Conservation (phyloP, 1,139 yeast species). For the Blastobotrys aristatus region DNA sequence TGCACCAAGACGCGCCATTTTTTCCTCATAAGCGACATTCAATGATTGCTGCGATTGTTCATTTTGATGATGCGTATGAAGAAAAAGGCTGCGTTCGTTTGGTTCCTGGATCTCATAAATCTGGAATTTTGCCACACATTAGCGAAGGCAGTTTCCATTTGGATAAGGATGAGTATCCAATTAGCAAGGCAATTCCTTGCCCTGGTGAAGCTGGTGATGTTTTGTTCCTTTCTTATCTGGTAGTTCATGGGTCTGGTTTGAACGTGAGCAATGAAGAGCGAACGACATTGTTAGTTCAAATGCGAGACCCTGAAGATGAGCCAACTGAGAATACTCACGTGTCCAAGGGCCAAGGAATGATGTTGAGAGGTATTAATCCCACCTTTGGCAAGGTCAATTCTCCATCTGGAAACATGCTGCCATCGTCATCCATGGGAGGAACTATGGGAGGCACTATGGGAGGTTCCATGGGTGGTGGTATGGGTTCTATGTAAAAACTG, state of each 20-base stretch:
- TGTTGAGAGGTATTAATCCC: slow-evolving; percentile 1
- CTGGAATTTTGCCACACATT: background rate
- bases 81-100: slow-evolving; percentile 1
- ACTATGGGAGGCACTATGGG: background rate
- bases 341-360: slow-evolving; percentile 2
- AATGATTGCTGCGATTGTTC: slow-evolving; percentile 3
- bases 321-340: background rate
- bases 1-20: slow-evolving; percentile 6
- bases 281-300: slow-evolving; percentile 1
- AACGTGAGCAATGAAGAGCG: slow-evolving; percentile 1
- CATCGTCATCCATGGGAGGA: background rate
- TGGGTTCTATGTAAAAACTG: background rate
- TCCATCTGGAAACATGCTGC: background rate
- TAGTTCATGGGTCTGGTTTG: slow-evolving; percentile 1
- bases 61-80: slow-evolving; percentile 5
- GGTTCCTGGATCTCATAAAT: background rate
- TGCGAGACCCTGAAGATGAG: slow-evolving; percentile 2
- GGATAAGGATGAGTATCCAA: slow-evolving; percentile 3
- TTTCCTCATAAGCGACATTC: slow-evolving; percentile 1
- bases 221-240: slow-evolving; percentile 2
- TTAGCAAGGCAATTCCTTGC: background rate
- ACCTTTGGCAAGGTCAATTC: background rate
- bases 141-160: slow-evolving; percentile 1
- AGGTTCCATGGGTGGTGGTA: background rate
- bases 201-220: slow-evolving; percentile 6